Conservation (phyloP, 2,329 filamentous ascomycete species). For the Neocatenulostroma microsporum region DNA sequence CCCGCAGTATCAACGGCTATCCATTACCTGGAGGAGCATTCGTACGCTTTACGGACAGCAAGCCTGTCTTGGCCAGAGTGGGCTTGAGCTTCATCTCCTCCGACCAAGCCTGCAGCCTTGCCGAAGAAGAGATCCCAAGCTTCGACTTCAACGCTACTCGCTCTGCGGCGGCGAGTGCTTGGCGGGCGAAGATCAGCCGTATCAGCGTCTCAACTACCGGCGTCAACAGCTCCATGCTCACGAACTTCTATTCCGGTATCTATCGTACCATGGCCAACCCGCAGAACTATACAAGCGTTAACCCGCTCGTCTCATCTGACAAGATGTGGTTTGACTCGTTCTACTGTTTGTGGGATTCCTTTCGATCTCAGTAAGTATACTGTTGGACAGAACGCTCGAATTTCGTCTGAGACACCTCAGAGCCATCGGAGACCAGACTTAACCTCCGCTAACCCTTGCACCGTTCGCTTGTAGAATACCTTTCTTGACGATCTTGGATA, state of each 20-base stretch:
- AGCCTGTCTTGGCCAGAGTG: slow-evolving; percentile 45
- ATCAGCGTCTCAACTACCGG: slow-evolving; percentile 32
- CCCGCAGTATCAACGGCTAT: slow-evolving; percentile 33
- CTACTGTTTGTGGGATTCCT: slow-evolving; percentile 52
- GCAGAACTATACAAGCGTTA: slow-evolving; percentile 41
- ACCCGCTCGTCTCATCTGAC: slow-evolving; percentile 25
- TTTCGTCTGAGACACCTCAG: too few relatives aligned
- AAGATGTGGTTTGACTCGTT: slow-evolving; percentile 22
- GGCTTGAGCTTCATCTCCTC: slow-evolving; percentile 61
- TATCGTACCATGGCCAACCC: slow-evolving; percentile 41
- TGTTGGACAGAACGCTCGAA: too few relatives aligned
- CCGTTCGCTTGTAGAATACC: too few relatives aligned
- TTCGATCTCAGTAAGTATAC: slow-evolving; percentile 59
- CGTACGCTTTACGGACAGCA: slow-evolving; percentile 38
- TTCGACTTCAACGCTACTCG: slow-evolving; percentile 54
- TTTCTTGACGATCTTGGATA: slow-evolving; percentile 58
- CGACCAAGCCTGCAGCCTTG: slow-evolving; percentile 51
- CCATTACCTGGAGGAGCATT: slow-evolving; percentile 34
- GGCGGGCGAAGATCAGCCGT: slow-evolving; percentile 33
- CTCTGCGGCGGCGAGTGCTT: slow-evolving; percentile 31
- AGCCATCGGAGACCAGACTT: too few relatives aligned
- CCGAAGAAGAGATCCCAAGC: slow-evolving; percentile 51
- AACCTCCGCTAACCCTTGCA: too few relatives aligned
- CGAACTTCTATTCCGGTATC: slow-evolving; percentile 42
- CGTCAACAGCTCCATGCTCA: slow-evolving; percentile 23